Evolutionary conservation across 2,329 filamentous ascomycete genomes (phyloP).

Genomic region (Fusarium albidum): DNA sequence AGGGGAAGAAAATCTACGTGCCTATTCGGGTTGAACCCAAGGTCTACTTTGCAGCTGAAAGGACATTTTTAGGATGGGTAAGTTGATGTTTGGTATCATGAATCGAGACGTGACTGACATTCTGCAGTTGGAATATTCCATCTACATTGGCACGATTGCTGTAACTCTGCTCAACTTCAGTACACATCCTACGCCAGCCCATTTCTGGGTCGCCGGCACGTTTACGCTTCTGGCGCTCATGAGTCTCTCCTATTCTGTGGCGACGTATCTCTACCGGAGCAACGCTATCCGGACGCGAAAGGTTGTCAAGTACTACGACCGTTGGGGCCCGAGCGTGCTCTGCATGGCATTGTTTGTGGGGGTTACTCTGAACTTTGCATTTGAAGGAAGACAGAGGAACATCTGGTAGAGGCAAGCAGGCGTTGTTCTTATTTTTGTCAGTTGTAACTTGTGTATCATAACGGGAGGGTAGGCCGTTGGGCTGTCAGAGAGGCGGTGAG

Average conservation of each 20-base stretch:
- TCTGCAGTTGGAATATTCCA: constrained; percentile 87
- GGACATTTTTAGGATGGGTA: constrained; percentile 95
- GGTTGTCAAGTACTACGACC: constrained; percentile 92
- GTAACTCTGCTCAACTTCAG: constrained; percentile 86
- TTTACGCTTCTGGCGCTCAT: constrained; percentile 85
- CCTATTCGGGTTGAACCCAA: constrained; percentile 96
- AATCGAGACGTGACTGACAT: constrained; percentile 3
- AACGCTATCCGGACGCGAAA: constrained; percentile 82
- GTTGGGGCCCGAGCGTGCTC: constrained; percentile 81
- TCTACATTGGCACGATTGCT: constrained; percentile 89
- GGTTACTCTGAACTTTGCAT: constrained; percentile 80
- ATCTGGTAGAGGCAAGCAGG: constrained; percentile 53
- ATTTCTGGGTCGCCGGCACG: constrained; percentile 74
- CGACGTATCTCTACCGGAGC: constrained; percentile 88
- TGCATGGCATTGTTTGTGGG: constrained; percentile 78
- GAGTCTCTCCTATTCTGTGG: constrained; percentile 83
- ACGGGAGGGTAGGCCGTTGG: not conserved
- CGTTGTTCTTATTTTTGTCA: constrained; percentile 4
- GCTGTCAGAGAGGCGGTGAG: constrained; percentile 7
- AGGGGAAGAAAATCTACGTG: constrained; percentile 92
- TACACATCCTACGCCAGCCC: constrained; percentile 60
- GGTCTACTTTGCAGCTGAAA: constrained; percentile 95
- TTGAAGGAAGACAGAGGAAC: constrained; percentile 71
- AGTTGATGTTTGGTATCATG: constrained; percentile 40
- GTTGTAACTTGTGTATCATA: constrained; percentile 15